Conservation (phyloP, 2,329 filamentous ascomycete genomes). For the Chrysoporthe deuterocubensis region DNA sequence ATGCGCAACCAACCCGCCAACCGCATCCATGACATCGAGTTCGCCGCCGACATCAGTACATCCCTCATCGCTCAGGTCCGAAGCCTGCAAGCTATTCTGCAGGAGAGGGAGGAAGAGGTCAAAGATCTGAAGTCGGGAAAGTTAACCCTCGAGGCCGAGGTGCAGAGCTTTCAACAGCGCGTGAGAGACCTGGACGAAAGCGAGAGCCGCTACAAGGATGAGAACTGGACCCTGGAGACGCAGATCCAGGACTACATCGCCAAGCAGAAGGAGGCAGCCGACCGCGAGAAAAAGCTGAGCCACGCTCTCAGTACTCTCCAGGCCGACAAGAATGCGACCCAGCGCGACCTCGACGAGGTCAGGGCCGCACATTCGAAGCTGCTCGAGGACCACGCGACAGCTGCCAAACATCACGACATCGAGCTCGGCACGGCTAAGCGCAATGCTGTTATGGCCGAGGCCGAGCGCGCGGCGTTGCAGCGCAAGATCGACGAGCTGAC, state of each 20-base stretch:
- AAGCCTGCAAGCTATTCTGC: slow-evolving; percentile 81
- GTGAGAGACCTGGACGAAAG: slow-evolving; percentile 87
- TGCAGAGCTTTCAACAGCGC: slow-evolving; percentile 77
- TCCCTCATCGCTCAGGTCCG: slow-evolving; percentile 93
- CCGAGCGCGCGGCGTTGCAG: slow-evolving; percentile 77
- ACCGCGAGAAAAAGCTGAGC: slow-evolving; percentile 81
- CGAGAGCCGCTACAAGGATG: slow-evolving; percentile 95
- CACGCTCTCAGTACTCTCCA: slow-evolving; percentile 72
- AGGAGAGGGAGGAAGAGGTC: slow-evolving; percentile 85
- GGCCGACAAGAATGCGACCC: slow-evolving; percentile 74
- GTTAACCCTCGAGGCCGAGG: slow-evolving; percentile 79
- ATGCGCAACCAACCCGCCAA: slow-evolving; percentile 87
- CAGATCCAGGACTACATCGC: slow-evolving; percentile 83
- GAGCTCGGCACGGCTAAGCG: slow-evolving; percentile 85
- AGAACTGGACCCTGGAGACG: slow-evolving; percentile 97
- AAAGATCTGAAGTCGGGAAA: slow-evolving; percentile 76
- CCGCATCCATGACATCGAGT: slow-evolving; percentile 93
- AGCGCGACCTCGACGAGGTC: slow-evolving; percentile 90
- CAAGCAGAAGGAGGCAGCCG: slow-evolving; percentile 73
- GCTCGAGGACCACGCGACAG: slow-evolving; percentile 75
- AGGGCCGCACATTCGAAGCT: slow-evolving; percentile 80
- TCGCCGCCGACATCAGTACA: slow-evolving; percentile 97
- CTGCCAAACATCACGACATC: slow-evolving; percentile 83
- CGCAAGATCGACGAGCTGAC: slow-evolving; percentile 87
- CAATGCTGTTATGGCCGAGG: slow-evolving; percentile 76